Conservation (phyloP, 305 asterid species). For the Rubia occidens region DNA sequence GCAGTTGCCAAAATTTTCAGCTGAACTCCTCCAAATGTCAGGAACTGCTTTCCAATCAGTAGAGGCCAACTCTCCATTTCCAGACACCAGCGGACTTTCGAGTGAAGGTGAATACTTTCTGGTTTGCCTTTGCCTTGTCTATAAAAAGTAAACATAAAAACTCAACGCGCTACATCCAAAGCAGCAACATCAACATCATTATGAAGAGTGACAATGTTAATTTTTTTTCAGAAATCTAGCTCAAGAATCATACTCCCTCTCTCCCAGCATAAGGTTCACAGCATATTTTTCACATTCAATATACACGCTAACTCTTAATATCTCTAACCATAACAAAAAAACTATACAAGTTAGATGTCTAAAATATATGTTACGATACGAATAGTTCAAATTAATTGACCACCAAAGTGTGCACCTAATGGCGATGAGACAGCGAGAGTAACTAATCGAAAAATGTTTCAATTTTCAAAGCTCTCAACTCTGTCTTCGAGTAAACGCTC, state of each 20-base stretch:
- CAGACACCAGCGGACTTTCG: slow-evolving; percentile 45
- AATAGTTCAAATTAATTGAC: not conserved
- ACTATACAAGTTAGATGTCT: too few relatives aligned
- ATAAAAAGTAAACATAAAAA: slow-evolving; percentile 18
- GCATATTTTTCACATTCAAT: not conserved
- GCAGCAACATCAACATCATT: slow-evolving; percentile 9
- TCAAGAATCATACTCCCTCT: not conserved
- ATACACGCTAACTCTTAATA: too few relatives aligned
- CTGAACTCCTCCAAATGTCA: slow-evolving; percentile 85
- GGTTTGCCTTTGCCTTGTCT: slow-evolving; percentile 46
- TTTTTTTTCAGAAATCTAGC: not conserved
- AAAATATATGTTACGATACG: too few relatives aligned
- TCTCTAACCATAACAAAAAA: not conserved
- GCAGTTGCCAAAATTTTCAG: slow-evolving; percentile 73
- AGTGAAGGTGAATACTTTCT: slow-evolving; percentile 68
- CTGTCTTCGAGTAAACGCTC: not conserved
- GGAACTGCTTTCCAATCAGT: slow-evolving; percentile 77
- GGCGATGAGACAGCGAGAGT: too few relatives aligned
- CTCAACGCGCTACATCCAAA: slow-evolving; percentile 3
- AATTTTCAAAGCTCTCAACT: not conserved
- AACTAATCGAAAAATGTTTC: too few relatives aligned
- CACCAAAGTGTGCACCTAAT: not conserved
- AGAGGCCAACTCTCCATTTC: slow-evolving; percentile 35
- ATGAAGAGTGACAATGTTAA: not conserved
- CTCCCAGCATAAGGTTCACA: not conserved